phyloP scores from a whole-genome alignment of 345 rosid genomes.

The Populus davidiana region DNA sequence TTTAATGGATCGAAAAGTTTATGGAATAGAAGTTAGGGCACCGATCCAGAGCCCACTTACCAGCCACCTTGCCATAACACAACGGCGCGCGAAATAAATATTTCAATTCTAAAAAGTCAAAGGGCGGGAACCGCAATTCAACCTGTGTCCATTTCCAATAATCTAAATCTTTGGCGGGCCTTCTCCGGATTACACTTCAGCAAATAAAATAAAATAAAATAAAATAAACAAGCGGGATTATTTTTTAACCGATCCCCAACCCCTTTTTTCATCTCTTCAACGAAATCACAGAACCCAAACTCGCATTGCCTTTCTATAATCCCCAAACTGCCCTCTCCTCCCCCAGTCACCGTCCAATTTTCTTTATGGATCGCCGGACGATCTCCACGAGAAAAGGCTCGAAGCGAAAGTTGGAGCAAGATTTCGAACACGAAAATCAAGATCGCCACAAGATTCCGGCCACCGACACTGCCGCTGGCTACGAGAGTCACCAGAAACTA shows the following conservation, averaged over 20 bases:
- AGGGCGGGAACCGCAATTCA: neutral
- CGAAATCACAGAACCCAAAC: neutral
- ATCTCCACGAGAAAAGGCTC: constrained; percentile 36
- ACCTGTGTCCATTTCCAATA: neutral
- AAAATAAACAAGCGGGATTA: neutral
- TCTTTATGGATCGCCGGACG: constrained; percentile 46
- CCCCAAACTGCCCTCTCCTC: constrained; percentile 7
- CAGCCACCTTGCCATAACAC: too few relatives aligned
- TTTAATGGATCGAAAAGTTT: too few relatives aligned
- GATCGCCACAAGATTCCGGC: constrained; percentile 24
- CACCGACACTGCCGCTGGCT: constrained; percentile 3
- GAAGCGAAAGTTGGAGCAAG: constrained; percentile 53
- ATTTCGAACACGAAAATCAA: constrained; percentile 21
- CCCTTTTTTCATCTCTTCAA: neutral
- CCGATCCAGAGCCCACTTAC: too few relatives aligned
- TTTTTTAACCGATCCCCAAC: neutral
- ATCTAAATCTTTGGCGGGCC: neutral
- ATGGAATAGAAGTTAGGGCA: too few relatives aligned
- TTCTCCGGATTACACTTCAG: neutral
- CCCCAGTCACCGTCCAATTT: neutral
- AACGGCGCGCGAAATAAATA: too few relatives aligned
- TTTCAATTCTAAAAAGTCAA: neutral
- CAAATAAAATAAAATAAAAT: neutral
- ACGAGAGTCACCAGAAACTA: constrained; percentile 25
- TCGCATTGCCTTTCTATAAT: neutral